Evolutionary conservation across 768 basidiomycete species (phyloP), one percentile per base, ranked within the genome.

Genomic region (Psilocybe subaeruginosa): DNA sequence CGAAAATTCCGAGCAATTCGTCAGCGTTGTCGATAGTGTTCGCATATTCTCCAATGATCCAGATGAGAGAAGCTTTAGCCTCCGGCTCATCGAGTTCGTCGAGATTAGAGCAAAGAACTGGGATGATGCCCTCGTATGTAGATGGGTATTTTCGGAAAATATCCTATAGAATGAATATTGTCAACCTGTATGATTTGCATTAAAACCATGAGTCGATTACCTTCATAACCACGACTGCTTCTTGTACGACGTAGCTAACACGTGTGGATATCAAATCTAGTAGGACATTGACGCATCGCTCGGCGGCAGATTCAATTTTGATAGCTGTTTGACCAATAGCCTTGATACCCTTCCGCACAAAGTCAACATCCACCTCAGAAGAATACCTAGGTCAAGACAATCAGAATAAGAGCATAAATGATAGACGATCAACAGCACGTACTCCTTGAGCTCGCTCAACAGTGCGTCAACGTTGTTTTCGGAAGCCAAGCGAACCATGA

Each of bases 31-130:
- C 94, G 65, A 99, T 98, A 78, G 95, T 97, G 74, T 91, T 91
- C 3, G 97, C 95, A 68, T 99, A 98, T 77, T 98, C 95, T 59
- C 97, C 97, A 66, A 99, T 95, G 68, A 99, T 99, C 97, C 97
- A 99, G 72, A 99, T 98, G 53, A 99, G 80, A 2, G 96, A 96
- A 0, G 96, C 93, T 71, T 98, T 98, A 2, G 97, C 97, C 72
- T 99, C 97, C 8, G 97, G 97, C 71, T 99, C 97, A 69, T 99
- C 97, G 33, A 99, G 79, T 68, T 97, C 96, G 61, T 99, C 97
- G 12, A 99, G 87, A 70, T 95, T 97, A 1, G 93, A 88, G 68
- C 96, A 99, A 12, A 99, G 77, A 0, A 91, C 95, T 0, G 96
- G 97, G 65, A 99, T 98, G 70, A 97, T 90, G 17, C 95, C 96